Conservation (phyloP, 176 grass and related monocot genomes). For the Avena sativa region DNA sequence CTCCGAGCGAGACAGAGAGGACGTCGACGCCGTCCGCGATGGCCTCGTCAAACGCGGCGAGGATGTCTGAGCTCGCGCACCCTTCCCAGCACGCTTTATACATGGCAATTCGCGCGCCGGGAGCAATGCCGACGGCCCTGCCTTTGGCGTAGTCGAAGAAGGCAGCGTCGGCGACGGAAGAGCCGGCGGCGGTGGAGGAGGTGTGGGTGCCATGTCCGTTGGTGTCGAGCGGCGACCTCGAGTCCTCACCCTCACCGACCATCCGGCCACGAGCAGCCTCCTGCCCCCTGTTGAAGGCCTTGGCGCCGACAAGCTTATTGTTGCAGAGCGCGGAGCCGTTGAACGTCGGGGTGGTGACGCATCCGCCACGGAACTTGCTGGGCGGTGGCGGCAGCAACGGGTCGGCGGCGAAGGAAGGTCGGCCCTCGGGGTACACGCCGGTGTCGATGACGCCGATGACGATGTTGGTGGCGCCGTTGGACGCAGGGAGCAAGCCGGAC, state of each 20-base stretch:
- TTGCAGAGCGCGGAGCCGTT: slow-evolving; percentile 42
- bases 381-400: slow-evolving; percentile 8
- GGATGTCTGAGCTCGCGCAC: slow-evolving; percentile 37
- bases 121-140: slow-evolving; percentile 40
- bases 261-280: slow-evolving; percentile 29
- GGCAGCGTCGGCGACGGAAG: slow-evolving; percentile 7
- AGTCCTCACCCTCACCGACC: neutral
- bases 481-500: slow-evolving; percentile 35
- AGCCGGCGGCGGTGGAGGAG: slow-evolving; percentile 49
- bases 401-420: slow-evolving; percentile 21
- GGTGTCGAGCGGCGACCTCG: slow-evolving; percentile 56
- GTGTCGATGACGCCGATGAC: slow-evolving; percentile 32
- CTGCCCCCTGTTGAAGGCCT: slow-evolving; percentile 53
- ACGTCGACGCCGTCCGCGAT: slow-evolving; percentile 46
- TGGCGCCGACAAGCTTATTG: slow-evolving; percentile 59
- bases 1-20: slow-evolving; percentile 49
- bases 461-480: slow-evolving; percentile 30
- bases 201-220: slow-evolving; percentile 59
- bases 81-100: slow-evolving; percentile 58
- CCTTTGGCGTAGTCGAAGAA: slow-evolving; percentile 42
- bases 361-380: slow-evolving; percentile 23
- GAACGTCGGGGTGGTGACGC: slow-evolving; percentile 28
- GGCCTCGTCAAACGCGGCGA: slow-evolving; percentile 48
- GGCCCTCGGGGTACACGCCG: slow-evolving; percentile 33
- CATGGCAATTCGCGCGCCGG: slow-evolving; percentile 36